Base-by-base conservation (phyloP, 495 filamentous ascomycete species). In the Lasiosphaeria ovina region DNA sequence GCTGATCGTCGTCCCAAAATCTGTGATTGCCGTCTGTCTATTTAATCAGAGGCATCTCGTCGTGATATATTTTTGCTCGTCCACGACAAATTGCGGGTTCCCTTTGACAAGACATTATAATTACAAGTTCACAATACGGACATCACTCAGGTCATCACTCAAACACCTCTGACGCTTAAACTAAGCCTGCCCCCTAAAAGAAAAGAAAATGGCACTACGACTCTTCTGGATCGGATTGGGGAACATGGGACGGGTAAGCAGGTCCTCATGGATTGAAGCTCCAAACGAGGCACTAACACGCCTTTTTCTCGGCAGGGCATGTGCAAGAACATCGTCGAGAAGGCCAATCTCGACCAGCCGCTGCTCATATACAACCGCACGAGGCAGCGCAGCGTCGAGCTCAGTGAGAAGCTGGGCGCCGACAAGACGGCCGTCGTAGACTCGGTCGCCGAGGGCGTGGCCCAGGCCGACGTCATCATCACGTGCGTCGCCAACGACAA, bases 171-270 rank as follows among this genome's bases (percentile, higher is more conserved):
- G 11, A 12, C 0, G 24, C 24, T 24, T 24, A 0, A 24, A 24
- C 24, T 24, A 24, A 24, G 24, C 24, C 24, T 24, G 24, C 2
- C 24, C 12, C 51, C 4, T 34, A 38, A 38, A 44, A 53, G 32
- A 24, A 35, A 42, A 36, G 32, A 71, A 49, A 9, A 87, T 88
- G 85, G 76, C 85, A 51, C 82, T 84, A 62, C 85, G 82, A 69
- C 52, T 92, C 51, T 78, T 92, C 67, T 96, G 88, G 87, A 89
- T 96, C 57, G 92, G 92, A 54, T 79, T 97, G 56, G 92, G 92
- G 8, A 97, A 97, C 72, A 96, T 96, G 83, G 92, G 92, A 61
- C 80, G 89, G 60, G 91, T 92, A 79, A 77, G 85, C 78, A 53
- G 5, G 34, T 34, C 50, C 42, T n/a, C 49, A 55, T 47, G 12